Percentiles rank a stretch among this genome's conserved stretches.
Conservation (phyloP, 306 rosid genomes). For the Castanea mollissima region DNA sequence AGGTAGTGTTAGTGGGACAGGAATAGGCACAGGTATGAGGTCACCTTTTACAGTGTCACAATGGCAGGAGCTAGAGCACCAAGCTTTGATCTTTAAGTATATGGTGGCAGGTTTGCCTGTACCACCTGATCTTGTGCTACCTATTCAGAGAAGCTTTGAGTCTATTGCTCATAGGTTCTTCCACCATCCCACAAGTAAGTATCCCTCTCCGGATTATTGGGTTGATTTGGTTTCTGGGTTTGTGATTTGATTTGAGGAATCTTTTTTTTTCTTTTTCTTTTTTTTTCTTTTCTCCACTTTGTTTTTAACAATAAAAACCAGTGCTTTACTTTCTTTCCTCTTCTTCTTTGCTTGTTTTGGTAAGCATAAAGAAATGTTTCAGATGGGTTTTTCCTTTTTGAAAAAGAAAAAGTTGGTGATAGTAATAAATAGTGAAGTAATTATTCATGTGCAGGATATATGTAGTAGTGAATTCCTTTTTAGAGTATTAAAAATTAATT, state of each 20-base stretch:
- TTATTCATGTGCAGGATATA: background rate
- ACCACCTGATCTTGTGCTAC: constrained; percentile 80
- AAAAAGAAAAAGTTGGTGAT: background rate
- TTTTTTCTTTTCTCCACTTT: background rate
- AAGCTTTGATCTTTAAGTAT: constrained; percentile 85
- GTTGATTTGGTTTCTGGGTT: constrained; percentile 1
- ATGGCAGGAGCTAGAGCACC: constrained; percentile 93
- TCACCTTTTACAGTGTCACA: constrained; percentile 79
- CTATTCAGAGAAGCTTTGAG: constrained; percentile 74
- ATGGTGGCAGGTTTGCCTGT: constrained; percentile 75
- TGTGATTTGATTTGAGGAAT: constrained; percentile 20
- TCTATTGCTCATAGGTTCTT: constrained; percentile 59
- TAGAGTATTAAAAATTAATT: too few relatives aligned
- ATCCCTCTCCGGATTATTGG: background rate
- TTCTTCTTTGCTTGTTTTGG: background rate
- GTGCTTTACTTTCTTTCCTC: background rate
- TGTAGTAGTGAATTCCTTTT: background rate
- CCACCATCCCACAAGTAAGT: constrained; percentile 68
- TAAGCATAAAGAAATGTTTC: background rate
- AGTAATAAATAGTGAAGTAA: background rate
- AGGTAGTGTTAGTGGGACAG: constrained; percentile 24
- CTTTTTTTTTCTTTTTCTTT: background rate
- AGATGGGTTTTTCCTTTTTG: background rate
- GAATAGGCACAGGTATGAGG: constrained; percentile 46
- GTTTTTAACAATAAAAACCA: background rate